These are phyloP conservation scores for Eucalyptus erythrocorys DNA, from an alignment of 345 rosid genomes.

Conservation along the genomic window DNA sequence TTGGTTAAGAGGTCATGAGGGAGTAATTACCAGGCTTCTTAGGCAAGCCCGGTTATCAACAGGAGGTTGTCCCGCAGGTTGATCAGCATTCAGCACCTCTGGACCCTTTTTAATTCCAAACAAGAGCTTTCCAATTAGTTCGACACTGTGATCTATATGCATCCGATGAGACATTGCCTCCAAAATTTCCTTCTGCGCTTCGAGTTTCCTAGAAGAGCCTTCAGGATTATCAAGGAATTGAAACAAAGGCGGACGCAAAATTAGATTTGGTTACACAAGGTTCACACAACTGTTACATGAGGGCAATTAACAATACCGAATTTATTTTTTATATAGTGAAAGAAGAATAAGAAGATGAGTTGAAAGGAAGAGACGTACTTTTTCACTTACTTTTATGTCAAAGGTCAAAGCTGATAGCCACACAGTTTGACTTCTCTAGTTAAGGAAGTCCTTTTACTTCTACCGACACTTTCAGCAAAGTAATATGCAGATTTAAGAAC, in stretches of 20 bases:
- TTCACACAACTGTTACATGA: not conserved
- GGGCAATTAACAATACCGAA: not conserved
- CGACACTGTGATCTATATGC: slow-evolving; percentile 70
- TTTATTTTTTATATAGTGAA: not conserved
- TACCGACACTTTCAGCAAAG: not conserved
- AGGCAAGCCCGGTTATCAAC: slow-evolving; percentile 95
- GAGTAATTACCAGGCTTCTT: slow-evolving; percentile 41
- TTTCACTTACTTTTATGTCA: not conserved
- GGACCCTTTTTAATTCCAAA: slow-evolving; percentile 69
- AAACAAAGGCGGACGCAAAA: not conserved
- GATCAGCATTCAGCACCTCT: slow-evolving; percentile 46
- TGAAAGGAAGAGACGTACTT: not conserved
- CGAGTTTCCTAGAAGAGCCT: slow-evolving; percentile 56
- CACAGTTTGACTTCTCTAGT: not conserved
- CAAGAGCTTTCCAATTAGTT: slow-evolving; percentile 72
- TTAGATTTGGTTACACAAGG: not conserved
- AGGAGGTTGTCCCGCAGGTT: slow-evolving; percentile 71
- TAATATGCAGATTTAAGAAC: not conserved
- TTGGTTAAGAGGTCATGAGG: not conserved
- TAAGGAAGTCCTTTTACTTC: not conserved
- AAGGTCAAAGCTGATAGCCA: not conserved
- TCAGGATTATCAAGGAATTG: slow-evolving; percentile 81
- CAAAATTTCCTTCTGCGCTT: slow-evolving; percentile 71
- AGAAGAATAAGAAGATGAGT: not conserved
- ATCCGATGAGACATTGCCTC: slow-evolving; percentile 89